Conservation (phyloP, 164 flowering plant species). For the grape (Vitis vinifera) region ASM3070453v1 NC_081809.1:15104001-15104500, state of each 20-base stretch:
- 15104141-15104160: neutral
- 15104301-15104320: constrained; percentile 65
- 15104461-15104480: neutral
- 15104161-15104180: neutral
- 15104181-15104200: constrained; percentile 45
- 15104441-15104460: neutral
- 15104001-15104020: neutral
- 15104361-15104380: no score
- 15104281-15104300: constrained; percentile 27
- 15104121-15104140: neutral
- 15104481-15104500: constrained; percentile 92
- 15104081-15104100: neutral
- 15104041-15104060: neutral
- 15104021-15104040: neutral
- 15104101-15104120: neutral
- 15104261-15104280: constrained; percentile 22
- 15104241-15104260: constrained; percentile 31
- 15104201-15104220: constrained; percentile 60
- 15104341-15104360: constrained; percentile 87
- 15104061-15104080: neutral
- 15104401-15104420: no score
- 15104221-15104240: constrained; percentile 66
- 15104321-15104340: constrained; percentile 66
- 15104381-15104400: no score
- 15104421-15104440: neutral